Evolutionary conservation across 139 green algal species (phyloP), one percentile per base, ranked within the genome.

Genomic region (Gonium pectorale): DNA sequence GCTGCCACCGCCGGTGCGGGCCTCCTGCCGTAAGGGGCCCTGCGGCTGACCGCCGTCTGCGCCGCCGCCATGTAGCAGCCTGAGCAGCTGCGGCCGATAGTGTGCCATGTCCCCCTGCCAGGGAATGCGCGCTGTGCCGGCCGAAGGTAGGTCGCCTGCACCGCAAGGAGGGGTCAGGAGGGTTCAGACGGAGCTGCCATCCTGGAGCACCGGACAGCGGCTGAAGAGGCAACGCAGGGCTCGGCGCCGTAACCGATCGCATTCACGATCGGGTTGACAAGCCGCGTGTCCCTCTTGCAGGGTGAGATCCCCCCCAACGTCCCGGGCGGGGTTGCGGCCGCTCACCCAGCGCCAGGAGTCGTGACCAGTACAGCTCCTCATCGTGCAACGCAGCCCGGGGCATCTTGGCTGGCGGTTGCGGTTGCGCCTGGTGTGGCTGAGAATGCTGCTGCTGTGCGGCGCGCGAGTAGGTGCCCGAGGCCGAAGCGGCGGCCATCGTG

Each of bases 41-140:
- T n/a, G n/a, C n/a, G n/a, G n/a, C n/a, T n/a, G 26, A 5, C 44
- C 8, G 29, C 35, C 71, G 71, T 1, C 7, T 37, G 24, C 59
- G 17, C 27, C 26, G 24, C 21, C 40, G n/a, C 60, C 59, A 21
- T 62, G 38, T 8, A 83, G 49, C 29, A 71, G 59, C 3, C 31
- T 9, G 41, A 83, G 31, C 41, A 83, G 40, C n/a, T 83, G 59
- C 3, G 13, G 40, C 5, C 41, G 40, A 41, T 83, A 72, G n/a
- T 72, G 41, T 41, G 41, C 59, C 75, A 83, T 83, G 41, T 83
- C 75, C 0, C 75, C 75, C n/a, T 63, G 60, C 75, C 75, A 83
- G 19, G 75, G 75, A 40, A 83, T 83, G 59, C 75, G 75, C 0
- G 75, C n/a, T 7, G n/a, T 5, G 29, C 22, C 38, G 3, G 41